These are phyloP conservation scores for Phylloporus arenicola DNA, from an alignment of 768 basidiomycete species.

Conservation along the genomic window DNA sequence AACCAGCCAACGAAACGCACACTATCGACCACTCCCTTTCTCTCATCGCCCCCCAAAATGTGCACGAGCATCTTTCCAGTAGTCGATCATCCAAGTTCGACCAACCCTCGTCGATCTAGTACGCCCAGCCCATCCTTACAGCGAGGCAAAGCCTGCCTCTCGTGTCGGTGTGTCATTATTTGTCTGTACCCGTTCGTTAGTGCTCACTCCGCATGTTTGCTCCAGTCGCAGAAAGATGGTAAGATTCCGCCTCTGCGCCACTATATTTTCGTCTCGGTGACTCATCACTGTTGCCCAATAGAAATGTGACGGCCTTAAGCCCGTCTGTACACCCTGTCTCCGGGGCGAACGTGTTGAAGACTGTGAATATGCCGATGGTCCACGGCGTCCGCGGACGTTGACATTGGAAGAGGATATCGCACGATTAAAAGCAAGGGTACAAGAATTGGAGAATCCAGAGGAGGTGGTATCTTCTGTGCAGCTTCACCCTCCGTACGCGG, in stretches of 20 bases:
- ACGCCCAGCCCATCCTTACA: conserved; percentile 28
- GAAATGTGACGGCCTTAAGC: conserved; percentile 66
- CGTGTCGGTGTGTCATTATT: conserved; percentile 41
- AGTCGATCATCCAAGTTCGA: conserved; percentile 3
- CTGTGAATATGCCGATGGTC: conserved; percentile 68
- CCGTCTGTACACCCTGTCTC: conserved; percentile 60
- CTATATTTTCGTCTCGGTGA: too few species aligned
- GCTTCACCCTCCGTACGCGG: conserved; percentile 46
- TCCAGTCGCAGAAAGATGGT: conserved; percentile 48
- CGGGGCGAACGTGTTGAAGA: conserved; percentile 56
- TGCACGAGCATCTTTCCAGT: conserved; percentile 2
- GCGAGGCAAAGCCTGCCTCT: conserved; percentile 46
- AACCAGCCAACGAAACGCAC: background rate
- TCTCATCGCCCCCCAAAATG: background rate
- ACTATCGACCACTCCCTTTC: background rate
- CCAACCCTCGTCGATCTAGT: background rate
- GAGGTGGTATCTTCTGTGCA: conserved; percentile 42
- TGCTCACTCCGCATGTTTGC: background rate
- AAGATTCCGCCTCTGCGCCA: background rate
- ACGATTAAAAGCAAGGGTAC: conserved; percentile 50
- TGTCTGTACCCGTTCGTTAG: background rate
- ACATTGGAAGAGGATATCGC: conserved; percentile 55
- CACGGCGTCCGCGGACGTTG: conserved; percentile 54
- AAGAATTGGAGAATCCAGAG: conserved; percentile 52
- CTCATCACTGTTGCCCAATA: conserved; percentile 16